Base-by-base conservation (phyloP, 2,329 filamentous ascomycete genomes). In the Cylindrodendrum hubeiense region DNA sequence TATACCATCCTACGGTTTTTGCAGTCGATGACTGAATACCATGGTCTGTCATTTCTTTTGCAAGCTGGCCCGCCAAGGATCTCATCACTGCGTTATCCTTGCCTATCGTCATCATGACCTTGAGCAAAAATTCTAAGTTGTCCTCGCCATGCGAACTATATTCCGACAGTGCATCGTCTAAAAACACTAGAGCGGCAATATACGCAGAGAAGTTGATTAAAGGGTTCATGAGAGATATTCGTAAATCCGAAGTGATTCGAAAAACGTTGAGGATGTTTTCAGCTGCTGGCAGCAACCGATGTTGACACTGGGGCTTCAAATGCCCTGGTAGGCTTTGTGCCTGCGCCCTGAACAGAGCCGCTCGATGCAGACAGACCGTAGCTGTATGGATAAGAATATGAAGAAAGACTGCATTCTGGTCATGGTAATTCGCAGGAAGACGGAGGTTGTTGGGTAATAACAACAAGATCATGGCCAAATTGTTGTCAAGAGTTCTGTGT, bases 361-460 rank as follows among this genome's bases (percentile, higher is more conserved):
- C 91, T 77, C 95, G 92, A 73, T 97, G 94, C 8, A 97, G 83
- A 76, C 93, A 95, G 57, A 97, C 97, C 3, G 90, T 89, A 2
- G 92, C 91, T 0, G 93, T 93, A 75, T 97, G 93, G 2, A 97
- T 88, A 72, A 92, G 92, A 83, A 97, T 90, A 69, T 96, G 96
- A 55, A 90, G 84, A 72, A 95, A 94, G 0, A 96, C 86, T 13
- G 93, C 88, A 55, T 92, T 91, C 1, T 89, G 85, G 71, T 94
- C 86, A 44, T 85, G 82, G 52, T 93, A 81, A 10, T 90, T 89
- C 24, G 82, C 79, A 0, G 93, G 92, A 26, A 96, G 79, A 44
- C 92, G 87, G 26, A 96, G 84, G 53, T 87, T 82, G 58, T 90
- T 88, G 0, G 94, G 93, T 5, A 97, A 81, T 4, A 89, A 90